Conservation (phyloP, 192 early-diverging fungal species). For the Backusella parvicylindrica region DNA sequence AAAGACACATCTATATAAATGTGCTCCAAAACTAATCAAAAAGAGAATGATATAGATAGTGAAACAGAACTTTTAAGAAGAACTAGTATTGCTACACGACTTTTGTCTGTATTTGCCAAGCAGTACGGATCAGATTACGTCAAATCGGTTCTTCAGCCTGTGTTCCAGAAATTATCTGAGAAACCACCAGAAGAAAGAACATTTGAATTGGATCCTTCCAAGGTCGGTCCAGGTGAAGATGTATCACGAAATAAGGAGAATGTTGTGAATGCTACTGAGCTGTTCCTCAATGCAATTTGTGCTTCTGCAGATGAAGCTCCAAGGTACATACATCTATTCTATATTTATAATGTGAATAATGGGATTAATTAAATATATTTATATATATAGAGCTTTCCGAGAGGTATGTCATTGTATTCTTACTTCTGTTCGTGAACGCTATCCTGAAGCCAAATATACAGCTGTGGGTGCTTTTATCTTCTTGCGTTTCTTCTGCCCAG, state of each 20-base stretch:
- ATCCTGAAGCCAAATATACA: constrained; percentile 80
- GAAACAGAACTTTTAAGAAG: constrained; percentile 87
- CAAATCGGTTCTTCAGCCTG: constrained; percentile 73
- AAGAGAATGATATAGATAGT: constrained; percentile 33
- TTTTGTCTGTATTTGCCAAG: constrained; percentile 84
- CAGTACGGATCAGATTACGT: constrained; percentile 79
- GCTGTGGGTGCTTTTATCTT: constrained; percentile 96
- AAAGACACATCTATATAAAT: too few species aligned
- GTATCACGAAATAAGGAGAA: constrained; percentile 74
- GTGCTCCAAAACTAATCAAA: background rate
- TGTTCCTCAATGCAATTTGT: constrained; percentile 83
- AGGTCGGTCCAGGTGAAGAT: constrained; percentile 64
- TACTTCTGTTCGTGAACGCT: constrained; percentile 70
- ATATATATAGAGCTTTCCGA: constrained; percentile 50
- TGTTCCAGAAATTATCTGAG: constrained; percentile 64
- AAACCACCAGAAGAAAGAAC: constrained; percentile 65
- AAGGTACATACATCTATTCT: constrained; percentile 12
- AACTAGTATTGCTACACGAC: constrained; percentile 87
- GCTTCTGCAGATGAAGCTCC: constrained; percentile 70
- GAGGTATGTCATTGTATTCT: constrained; percentile 82
- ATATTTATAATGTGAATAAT: background rate
- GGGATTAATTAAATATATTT: background rate
- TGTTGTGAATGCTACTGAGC: constrained; percentile 67
- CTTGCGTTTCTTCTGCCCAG: constrained; percentile 92
- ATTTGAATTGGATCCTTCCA: constrained; percentile 88